A percentile compares a stretch with the other conserved stretches of the same genome.
Evolutionary conservation across 2,329 filamentous ascomycete genomes (phyloP).

Genomic region (Neonectria ditissima): DNA sequence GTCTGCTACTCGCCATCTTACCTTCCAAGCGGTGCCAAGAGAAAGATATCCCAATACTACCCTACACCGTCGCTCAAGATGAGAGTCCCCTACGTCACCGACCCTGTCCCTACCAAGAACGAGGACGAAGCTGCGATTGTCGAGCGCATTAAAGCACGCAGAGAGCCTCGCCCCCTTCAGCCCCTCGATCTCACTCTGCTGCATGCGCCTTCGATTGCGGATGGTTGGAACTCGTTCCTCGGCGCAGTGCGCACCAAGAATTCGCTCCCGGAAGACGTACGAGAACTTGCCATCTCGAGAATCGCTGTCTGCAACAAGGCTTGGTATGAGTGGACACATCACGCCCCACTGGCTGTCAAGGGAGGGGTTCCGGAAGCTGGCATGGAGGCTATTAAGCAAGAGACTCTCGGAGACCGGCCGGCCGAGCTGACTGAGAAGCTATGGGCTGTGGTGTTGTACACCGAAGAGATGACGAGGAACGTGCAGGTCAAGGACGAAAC

Average conservation of each 20-base stretch:
- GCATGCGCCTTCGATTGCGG: constrained; percentile 78
- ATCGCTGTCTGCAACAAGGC: constrained; percentile 84
- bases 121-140: constrained; percentile 68
- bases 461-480: constrained; percentile 85
- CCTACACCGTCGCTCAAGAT: constrained; percentile 55
- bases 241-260: constrained; percentile 71
- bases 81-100: constrained; percentile 74
- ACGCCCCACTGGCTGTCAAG: constrained; percentile 74
- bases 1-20: background rate
- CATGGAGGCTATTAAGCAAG: constrained; percentile 58
- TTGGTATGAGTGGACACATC: constrained; percentile 87
- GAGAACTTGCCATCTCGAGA: constrained; percentile 84
- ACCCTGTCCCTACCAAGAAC: constrained; percentile 60
- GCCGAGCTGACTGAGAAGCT: constrained; percentile 67
- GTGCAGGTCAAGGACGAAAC: constrained; percentile 77
- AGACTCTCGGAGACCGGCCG: constrained; percentile 47
- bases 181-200: constrained; percentile 81
- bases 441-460: constrained; percentile 77
- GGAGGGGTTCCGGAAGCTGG: constrained; percentile 68
- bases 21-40: background rate
- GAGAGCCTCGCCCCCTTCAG: constrained; percentile 76
- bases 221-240: constrained; percentile 80
- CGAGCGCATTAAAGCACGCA: constrained; percentile 72
- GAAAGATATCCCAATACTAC: constrained; percentile 5
- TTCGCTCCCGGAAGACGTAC: constrained; percentile 64